These are phyloP conservation scores for Pythium plurisporium DNA, from an alignment of 352 stramenopile genomes.

Conservation along the genomic window DNA sequence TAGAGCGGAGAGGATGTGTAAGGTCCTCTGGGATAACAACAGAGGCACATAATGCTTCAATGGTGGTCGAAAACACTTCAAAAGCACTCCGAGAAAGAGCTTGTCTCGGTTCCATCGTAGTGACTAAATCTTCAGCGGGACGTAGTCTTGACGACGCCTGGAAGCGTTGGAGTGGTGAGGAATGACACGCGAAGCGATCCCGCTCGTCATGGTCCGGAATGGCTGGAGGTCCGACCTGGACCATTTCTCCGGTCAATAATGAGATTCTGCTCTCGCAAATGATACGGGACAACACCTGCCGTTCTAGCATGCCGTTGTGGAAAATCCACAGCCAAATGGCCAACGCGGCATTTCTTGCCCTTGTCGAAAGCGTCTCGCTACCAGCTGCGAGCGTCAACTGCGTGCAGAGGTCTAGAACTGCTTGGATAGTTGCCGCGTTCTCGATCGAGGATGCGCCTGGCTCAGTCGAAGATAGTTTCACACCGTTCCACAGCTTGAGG, in stretches of 20 bases:
- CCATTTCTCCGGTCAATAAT: background rate
- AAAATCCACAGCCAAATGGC: slow-evolving; percentile 10
- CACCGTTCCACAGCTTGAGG: background rate
- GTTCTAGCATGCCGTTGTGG: background rate
- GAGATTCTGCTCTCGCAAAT: background rate
- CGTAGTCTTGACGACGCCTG: background rate
- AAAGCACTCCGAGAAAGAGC: background rate
- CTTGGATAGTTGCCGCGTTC: background rate
- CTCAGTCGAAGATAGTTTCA: background rate
- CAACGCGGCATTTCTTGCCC: background rate
- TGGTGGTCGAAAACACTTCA: slow-evolving; percentile 2
- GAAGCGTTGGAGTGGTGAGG: background rate
- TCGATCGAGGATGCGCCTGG: background rate
- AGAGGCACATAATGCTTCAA: background rate
- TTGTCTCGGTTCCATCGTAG: background rate
- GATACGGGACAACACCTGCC: background rate
- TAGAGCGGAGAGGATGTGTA: background rate
- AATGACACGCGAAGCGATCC: background rate
- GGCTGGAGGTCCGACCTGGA: background rate
- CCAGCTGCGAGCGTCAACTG: background rate
- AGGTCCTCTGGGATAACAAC: background rate
- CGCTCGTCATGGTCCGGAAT: background rate
- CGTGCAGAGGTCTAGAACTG: background rate
- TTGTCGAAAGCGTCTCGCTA: background rate
- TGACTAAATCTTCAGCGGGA: background rate